Evolutionary conservation across 2,329 filamentous ascomycete genomes (phyloP).

Genomic region (Ophioceras dolichostomum): DNA sequence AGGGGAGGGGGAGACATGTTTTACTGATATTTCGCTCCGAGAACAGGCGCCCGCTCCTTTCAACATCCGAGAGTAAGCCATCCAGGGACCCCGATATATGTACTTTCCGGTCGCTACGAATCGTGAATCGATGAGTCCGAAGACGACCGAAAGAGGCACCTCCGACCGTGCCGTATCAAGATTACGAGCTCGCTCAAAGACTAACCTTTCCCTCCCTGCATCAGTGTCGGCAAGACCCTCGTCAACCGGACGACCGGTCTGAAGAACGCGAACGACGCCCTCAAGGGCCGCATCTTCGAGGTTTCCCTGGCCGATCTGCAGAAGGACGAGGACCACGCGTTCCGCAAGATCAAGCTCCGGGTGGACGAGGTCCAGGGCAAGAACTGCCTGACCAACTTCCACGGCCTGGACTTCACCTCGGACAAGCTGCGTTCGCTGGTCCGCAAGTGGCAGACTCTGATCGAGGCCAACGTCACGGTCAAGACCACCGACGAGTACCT

Average conservation of each 20-base stretch:
- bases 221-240: conserved; percentile 96
- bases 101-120: no score
- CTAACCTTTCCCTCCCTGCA: conserved; percentile 10
- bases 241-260: conserved; percentile 99
- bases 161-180: no score
- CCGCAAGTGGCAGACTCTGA: conserved; percentile 98
- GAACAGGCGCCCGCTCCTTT: conserved; percentile 83
- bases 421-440: conserved; percentile 99
- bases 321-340: conserved; percentile 99
- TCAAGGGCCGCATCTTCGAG: conserved; percentile 98
- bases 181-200: no score
- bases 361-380: conserved; percentile 99
- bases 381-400: conserved; percentile 99
- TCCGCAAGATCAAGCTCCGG: conserved; percentile 98
- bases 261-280: conserved; percentile 98
- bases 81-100: no score
- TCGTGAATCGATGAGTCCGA: conserved; percentile 5
- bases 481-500: conserved; percentile 99
- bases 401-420: conserved; percentile 99
- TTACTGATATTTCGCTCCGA: conserved; percentile 7
- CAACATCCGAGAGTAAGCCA: conserved; percentile 94
- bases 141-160: conserved; percentile 5
- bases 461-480: conserved; percentile 99
- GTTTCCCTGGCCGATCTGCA: conserved; percentile 97
- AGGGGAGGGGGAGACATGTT: neutral